Evolutionary conservation across 2,329 filamentous ascomycete species (phyloP).

Genomic region (Westerdykella ornata): DNA sequence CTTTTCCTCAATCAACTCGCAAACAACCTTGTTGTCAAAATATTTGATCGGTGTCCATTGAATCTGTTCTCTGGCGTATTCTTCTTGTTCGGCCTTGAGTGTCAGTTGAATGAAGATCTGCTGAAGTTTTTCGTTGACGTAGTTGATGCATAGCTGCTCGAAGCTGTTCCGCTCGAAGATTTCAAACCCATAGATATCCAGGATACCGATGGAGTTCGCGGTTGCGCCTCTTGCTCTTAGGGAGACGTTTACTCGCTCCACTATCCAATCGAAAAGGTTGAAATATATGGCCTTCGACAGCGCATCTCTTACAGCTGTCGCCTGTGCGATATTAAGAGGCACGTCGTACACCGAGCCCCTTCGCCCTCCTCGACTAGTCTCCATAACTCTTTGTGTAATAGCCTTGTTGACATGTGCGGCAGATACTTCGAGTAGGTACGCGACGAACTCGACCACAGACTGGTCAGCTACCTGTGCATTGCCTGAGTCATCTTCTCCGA

Average conservation of each 20-base stretch:
- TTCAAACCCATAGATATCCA: slow-evolving; percentile 98
- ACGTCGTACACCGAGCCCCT: slow-evolving; percentile 63
- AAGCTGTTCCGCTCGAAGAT: slow-evolving; percentile 99
- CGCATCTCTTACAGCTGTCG: slow-evolving; percentile 78
- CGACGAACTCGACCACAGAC: slow-evolving; percentile 89
- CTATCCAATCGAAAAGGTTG: slow-evolving; percentile 98
- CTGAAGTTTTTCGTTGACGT: slow-evolving; percentile 98
- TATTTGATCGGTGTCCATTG: slow-evolving; percentile 99
- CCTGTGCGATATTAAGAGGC: slow-evolving; percentile 82
- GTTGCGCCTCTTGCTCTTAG: slow-evolving; percentile 70
- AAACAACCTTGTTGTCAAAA: slow-evolving; percentile 99
- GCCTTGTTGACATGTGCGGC: slow-evolving; percentile 73
- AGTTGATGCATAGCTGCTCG: slow-evolving; percentile 98
- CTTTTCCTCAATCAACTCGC: slow-evolving; percentile 89
- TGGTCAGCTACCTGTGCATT: slow-evolving; percentile 83
- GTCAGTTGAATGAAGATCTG: slow-evolving; percentile 99
- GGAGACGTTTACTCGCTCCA: slow-evolving; percentile 82
- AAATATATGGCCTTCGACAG: slow-evolving; percentile 93
- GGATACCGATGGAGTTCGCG: slow-evolving; percentile 83
- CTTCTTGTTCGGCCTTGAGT: slow-evolving; percentile 92
- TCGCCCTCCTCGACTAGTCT: slow-evolving; percentile 59
- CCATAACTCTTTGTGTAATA: slow-evolving; percentile 81
- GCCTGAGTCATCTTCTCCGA: slow-evolving; percentile 79
- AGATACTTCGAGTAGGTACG: slow-evolving; percentile 86
- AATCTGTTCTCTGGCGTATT: slow-evolving; percentile 93